A percentile compares a stretch with the other conserved stretches of the same genome.
These are phyloP conservation scores for Botrytis sinoallii DNA, from an alignment of 2,329 filamentous ascomycete species.

Conservation along the genomic window DNA sequence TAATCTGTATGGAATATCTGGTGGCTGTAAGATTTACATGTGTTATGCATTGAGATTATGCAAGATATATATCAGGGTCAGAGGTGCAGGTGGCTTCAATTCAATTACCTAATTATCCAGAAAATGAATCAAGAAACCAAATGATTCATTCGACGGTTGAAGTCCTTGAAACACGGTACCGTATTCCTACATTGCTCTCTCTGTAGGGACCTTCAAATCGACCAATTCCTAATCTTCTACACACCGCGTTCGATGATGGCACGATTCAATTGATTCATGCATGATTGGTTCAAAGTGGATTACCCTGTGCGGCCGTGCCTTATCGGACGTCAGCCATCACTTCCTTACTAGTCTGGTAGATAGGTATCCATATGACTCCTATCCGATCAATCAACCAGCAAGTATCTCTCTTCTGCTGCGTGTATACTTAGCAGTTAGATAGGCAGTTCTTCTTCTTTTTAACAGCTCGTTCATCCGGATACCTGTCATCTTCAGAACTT, in stretches of 20 bases:
- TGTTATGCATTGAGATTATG: background rate
- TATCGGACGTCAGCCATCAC: background rate
- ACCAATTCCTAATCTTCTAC: background rate
- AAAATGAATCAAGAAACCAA: background rate
- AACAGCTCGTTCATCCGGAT: background rate
- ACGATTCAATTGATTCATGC: background rate
- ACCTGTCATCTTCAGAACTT: constrained; percentile 3
- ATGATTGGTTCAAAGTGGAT: background rate
- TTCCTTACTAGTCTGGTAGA: background rate
- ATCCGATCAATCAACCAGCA: background rate
- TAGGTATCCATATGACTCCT: constrained; percentile 1
- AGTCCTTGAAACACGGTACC: background rate
- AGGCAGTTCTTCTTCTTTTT: background rate
- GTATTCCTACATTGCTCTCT: too few relatives aligned
- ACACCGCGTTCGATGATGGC: background rate
- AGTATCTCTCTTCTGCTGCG: background rate
- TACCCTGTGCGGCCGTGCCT: background rate
- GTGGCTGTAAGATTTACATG: background rate
- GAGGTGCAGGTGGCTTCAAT: background rate
- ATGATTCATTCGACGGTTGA: background rate
- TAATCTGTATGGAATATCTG: background rate
- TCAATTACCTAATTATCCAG: background rate
- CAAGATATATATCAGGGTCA: background rate
- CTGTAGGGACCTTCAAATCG: background rate
- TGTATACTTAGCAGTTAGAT: background rate